Base-by-base conservation (phyloP, 2,329 filamentous ascomycete genomes). In the Neonectria punicea region DNA sequence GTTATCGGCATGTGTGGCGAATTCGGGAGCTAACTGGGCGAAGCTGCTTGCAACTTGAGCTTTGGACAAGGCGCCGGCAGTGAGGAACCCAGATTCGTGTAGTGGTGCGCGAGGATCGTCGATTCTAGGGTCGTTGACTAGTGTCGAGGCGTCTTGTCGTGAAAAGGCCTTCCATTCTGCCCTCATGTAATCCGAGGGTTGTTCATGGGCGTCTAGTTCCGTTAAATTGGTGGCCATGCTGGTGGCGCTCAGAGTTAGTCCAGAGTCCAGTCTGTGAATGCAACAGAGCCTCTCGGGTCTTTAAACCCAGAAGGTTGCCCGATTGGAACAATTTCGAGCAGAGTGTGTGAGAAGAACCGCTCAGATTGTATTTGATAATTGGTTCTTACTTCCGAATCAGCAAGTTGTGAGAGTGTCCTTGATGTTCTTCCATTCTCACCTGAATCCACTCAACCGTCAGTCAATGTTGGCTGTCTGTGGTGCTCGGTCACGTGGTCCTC, bases 91-190 rank as follows among this genome's bases (percentile, higher is more conserved):
- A 2, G 77, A 77, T 28, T 80, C 77, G 11, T 80, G 77, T 1
- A 79, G 70, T 2, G 79, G 73, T 8, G 72, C 71, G 0, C 76
- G 78, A 2, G 81, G 81, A 63, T 92, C 84, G 70, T 92, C 84
- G 67, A 92, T 86, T 16, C 86, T 82, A 20, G 85, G 80, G 68
- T 89, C 85, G 10, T 80, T 70, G 7, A 83, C 73, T n/a, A 92
- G 78, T 1, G 83, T 82, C 8, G 79, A 73, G 3, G 84, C 78
- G 0, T 89, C 85, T 41, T 88, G 83, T 68, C 87, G 90, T 25
- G 91, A 89, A 71, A 91, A 93, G 46, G 81, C 81, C 78, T 97
- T 97, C 87, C 93, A 98, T 58, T 89, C 81, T 50, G 86, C 81
- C 66, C 90, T 89, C 70, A 98, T 83, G 54, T 83, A 79, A 13